phyloP scores from a whole-genome alignment of 176 grass and related monocot genomes.

The Avena insularis region DNA sequence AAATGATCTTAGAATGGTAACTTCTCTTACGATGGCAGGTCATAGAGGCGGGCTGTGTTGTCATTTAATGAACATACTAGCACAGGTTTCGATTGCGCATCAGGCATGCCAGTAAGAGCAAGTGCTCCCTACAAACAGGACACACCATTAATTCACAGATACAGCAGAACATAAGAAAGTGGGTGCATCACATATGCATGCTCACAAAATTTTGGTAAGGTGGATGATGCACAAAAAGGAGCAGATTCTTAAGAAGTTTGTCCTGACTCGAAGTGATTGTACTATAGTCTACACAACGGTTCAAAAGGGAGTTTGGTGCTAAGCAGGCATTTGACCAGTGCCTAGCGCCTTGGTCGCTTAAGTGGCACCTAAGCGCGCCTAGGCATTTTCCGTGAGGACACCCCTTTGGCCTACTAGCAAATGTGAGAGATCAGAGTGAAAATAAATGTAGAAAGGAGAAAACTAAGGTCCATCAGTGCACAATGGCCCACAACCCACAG shows the following conservation, averaged over 20 bases:
- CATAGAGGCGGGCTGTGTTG: constrained; percentile 78
- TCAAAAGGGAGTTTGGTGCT: not conserved
- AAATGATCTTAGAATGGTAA: constrained; percentile 33
- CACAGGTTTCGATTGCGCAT: constrained; percentile 85
- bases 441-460: not conserved
- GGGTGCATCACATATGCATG: not conserved
- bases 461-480: not conserved
- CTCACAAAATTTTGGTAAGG: not conserved
- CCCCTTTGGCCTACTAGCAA: not conserved
- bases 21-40: constrained; percentile 87
- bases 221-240: constrained; percentile 7
- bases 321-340: not conserved
- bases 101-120: constrained; percentile 79
- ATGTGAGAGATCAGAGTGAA: not conserved
- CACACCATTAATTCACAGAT: constrained; percentile 28
- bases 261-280: not conserved
- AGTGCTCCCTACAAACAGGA: constrained; percentile 67
- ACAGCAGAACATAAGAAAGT: constrained; percentile 13
- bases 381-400: not conserved
- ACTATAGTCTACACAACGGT: constrained; percentile 1
- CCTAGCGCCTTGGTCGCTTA: not conserved
- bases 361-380: not conserved
- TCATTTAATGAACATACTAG: constrained; percentile 90
- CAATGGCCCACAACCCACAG: not conserved
- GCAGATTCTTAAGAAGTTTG: not conserved